A percentile compares a stretch with the other conserved stretches of the same genome.
Evolutionary conservation across 1,284 basidiomycete genomes (phyloP).

Genomic region (Austropuccinia psidii): DNA sequence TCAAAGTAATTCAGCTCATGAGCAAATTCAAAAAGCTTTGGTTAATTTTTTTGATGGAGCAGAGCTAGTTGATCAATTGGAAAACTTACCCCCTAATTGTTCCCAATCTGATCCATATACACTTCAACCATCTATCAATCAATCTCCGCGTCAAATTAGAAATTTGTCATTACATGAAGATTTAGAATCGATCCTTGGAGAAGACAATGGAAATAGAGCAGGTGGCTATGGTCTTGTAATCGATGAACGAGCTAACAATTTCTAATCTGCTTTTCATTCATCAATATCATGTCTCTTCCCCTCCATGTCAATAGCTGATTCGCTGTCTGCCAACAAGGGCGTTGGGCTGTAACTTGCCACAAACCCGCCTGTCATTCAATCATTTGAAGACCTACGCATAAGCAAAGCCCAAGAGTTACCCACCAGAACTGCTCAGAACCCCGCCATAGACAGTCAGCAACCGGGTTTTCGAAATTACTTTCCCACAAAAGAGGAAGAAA

Average conservation of each 20-base stretch:
- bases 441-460: no score
- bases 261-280: no score
- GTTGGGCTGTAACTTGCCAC: no score
- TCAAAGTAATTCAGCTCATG: constrained; percentile 61
- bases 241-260: constrained; percentile 76
- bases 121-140: not conserved
- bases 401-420: no score
- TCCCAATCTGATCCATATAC: not conserved
- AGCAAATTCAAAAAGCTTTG: constrained; percentile 72
- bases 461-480: no score
- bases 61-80: constrained; percentile 47
- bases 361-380: no score
- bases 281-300: no score
- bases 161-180: constrained; percentile 5
- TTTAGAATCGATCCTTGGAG: constrained; percentile 64
- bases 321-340: no score
- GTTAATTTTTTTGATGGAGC: constrained; percentile 81
- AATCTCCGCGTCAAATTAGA: not conserved
- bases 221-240: constrained; percentile 94
- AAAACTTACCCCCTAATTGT: constrained; percentile 42
- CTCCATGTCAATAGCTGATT: no score
- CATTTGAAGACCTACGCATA: no score
- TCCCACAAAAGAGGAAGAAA: no score
- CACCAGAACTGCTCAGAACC: no score
- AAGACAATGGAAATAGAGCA: constrained; percentile 73